Base-by-base conservation (phyloP, 176 grass and related monocot species). In the Dactylis glomerata region DNA sequence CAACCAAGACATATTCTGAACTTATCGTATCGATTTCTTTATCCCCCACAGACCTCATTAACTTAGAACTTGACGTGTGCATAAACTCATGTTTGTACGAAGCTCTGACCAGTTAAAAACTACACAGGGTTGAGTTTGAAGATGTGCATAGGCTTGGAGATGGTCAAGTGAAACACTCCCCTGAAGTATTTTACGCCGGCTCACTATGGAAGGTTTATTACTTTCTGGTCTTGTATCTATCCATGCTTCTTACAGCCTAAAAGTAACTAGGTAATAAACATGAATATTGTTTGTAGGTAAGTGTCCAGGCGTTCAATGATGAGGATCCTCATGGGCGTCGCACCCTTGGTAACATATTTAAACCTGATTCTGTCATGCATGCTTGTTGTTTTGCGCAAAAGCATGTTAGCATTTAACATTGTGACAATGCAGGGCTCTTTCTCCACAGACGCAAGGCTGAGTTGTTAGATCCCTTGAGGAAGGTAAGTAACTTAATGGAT, bases 291-390 rank as follows among this genome's bases (percentile, higher is more conserved):
- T 82, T 83, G 55, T 82, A 98, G 96, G 96, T 98, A 76, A 98
- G 93, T 87, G 96, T 96, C 41, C 96, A 98, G 80, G 96, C 96
- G 36, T 96, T 98, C 91, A 98, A 92, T 57, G 96, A 98, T n/a
- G 96, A 98, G 81, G 96, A 98, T 86, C 96, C 96, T 55, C 96
- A 98, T 81, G 93, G 96, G 23, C 89, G 91, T 27, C 93, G 96
- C 38, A 98, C 96, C 32, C 91, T 98, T 74, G 96, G 96, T 98
- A 95, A 81, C 82, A 31, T 84, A 27, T 80, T 76, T 79, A 87
- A 10, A 30, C 19, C 23, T 69, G 58, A 52, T 62, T 59, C 12
- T 77, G 49, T 55, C 58, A 62, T 78, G 15, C 19, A 59, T 77
- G 5, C 26, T 85, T 77, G 38, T 83, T 42, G 42, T 73, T 63